phyloP scores from a whole-genome alignment of 148 eudicot genomes.

The Polygonum aviculare region DNA sequence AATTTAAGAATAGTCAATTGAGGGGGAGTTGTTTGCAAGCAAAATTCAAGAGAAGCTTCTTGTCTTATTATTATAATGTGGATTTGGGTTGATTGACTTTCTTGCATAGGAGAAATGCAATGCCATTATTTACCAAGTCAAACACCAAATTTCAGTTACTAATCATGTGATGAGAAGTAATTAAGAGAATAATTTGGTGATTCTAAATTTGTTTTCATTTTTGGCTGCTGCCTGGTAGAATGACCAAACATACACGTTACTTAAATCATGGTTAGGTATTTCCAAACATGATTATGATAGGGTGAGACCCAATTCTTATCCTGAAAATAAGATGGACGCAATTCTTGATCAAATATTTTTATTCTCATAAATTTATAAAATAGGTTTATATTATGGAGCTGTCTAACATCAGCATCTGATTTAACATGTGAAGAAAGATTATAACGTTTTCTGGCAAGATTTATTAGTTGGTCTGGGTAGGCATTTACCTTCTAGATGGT shows the following conservation, averaged over 20 bases:
- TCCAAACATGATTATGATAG: neutral
- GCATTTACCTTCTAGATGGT: constrained; percentile 9
- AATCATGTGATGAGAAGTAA: neutral
- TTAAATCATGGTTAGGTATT: neutral
- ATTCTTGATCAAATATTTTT: neutral
- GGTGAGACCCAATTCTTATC: neutral
- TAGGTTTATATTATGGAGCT: neutral
- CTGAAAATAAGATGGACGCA: no score
- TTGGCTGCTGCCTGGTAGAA: neutral
- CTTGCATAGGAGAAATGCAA: neutral
- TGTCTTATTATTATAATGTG: neutral
- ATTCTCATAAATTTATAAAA: neutral
- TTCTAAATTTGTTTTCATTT: neutral
- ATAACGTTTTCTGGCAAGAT: neutral
- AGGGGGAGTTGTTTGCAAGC: neutral
- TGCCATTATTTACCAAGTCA: neutral
- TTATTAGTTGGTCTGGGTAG: neutral
- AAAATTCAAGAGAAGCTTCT: neutral
- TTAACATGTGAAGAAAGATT: neutral
- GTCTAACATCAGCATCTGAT: neutral
- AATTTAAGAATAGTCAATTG: constrained; percentile 1
- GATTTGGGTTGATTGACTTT: constrained; percentile 2
- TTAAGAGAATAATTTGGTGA: neutral
- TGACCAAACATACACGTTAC: neutral
- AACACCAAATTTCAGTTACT: neutral